Percentiles rank a stretch among this genome's conserved stretches.
Evolutionary conservation across 257 asterid species (phyloP).

Genomic region (Rubia yunnanensis): DNA sequence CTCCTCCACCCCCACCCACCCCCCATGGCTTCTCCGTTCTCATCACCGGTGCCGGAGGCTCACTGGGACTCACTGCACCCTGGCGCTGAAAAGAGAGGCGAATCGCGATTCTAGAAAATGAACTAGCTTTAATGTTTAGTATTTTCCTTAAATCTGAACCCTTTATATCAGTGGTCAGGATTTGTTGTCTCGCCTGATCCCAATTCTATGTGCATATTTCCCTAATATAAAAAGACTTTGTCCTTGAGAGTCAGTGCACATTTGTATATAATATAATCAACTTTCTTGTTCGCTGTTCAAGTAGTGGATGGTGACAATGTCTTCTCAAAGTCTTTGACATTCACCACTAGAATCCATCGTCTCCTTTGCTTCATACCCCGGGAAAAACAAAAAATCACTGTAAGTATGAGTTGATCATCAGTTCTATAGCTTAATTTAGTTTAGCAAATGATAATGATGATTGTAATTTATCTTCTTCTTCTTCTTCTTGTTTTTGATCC

Average conservation of each 20-base stretch:
- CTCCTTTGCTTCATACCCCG: background rate
- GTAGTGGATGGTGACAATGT: background rate
- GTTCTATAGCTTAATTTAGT: background rate
- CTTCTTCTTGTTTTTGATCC: background rate
- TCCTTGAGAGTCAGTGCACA: background rate
- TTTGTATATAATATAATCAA: background rate
- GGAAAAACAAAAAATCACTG: background rate
- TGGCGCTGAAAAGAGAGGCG: conserved; percentile 82
- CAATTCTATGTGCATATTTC: no score
- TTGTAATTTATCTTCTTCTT: background rate
- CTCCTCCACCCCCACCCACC: conserved; percentile 77
- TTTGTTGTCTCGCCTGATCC: no score
- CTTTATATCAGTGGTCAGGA: no score
- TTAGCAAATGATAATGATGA: background rate
- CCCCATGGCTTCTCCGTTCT: conserved; percentile 68
- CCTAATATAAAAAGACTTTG: background rate
- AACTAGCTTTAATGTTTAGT: no score
- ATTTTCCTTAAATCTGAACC: no score
- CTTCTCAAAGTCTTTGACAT: background rate
- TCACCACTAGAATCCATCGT: background rate
- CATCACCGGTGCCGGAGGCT: conserved; percentile 89
- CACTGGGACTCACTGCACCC: conserved; percentile 76
- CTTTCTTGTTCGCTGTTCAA: background rate
- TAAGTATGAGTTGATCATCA: background rate
- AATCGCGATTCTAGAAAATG: no score